Evolutionary conservation across 179 eudicot genomes (phyloP).

Genomic region (Corrigiola litoralis): DNA sequence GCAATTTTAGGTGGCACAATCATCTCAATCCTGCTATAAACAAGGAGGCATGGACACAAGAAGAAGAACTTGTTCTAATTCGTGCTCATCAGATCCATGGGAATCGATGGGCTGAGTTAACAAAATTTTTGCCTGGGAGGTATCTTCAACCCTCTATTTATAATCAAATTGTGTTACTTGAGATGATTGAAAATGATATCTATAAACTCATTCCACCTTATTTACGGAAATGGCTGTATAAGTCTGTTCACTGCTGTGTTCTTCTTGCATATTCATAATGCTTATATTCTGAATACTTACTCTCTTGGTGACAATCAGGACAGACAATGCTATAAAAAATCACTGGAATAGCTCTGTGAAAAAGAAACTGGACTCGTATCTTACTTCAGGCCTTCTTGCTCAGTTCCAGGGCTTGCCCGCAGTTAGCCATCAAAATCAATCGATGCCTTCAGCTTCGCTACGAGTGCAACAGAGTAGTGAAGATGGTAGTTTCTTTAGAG

Average conservation of each 20-base stretch:
- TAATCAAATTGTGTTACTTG: no score
- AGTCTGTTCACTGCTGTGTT: conserved; percentile 2
- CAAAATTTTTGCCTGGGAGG: conserved; percentile 94
- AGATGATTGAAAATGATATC: no score
- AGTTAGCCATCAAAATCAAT: conserved; percentile 42
- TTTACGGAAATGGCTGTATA: not conserved
- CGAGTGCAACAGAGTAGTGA: conserved; percentile 47
- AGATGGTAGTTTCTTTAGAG: conserved; percentile 50
- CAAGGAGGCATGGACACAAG: conserved; percentile 98
- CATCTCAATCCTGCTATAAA: conserved; percentile 93
- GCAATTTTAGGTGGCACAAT: conserved; percentile 80
- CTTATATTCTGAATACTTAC: conserved; percentile 8
- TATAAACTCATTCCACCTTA: no score
- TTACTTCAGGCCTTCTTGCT: conserved; percentile 80
- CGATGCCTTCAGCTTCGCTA: conserved; percentile 46
- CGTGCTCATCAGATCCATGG: conserved; percentile 89
- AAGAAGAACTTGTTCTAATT: conserved; percentile 82
- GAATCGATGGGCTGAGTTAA: conserved; percentile 96
- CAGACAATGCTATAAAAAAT: conserved; percentile 96
- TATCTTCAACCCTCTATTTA: conserved; percentile 21
- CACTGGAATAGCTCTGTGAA: conserved; percentile 99
- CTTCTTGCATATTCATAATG: not conserved
- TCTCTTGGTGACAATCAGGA: conserved; percentile 45
- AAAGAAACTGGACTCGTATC: conserved; percentile 78
- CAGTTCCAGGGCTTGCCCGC: conserved; percentile 62